Evolutionary conservation across 2,329 filamentous ascomycete genomes (phyloP), one percentile per base, ranked within the genome.

Genomic region (Stemphylium beticola): DNA sequence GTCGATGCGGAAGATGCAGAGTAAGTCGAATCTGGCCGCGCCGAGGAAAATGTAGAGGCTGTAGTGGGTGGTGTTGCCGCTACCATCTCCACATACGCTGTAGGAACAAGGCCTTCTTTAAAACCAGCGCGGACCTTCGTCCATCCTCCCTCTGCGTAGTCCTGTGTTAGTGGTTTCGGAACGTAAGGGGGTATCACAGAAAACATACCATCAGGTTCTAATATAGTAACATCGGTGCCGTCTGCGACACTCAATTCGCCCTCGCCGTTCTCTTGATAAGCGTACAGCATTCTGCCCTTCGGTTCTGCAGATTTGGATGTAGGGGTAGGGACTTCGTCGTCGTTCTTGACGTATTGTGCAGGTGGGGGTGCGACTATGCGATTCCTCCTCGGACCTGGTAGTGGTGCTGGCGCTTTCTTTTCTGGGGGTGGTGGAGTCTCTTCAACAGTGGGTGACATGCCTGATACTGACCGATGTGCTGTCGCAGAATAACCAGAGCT

Each of bases 321-420:
- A 36, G 69, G 63, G 9, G 62, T 55, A n/a, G 67, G 54, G 59
- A 69, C 77, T 77, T 65, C 85, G 17, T 71, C 76, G 4, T 88
- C 84, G 57, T 89, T 84, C 60, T 85, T 89, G 57, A 95, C 82
- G 69, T 96, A 98, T 29, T 90, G 84, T 6, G 87, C 72, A 4
- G 95, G 95, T 4, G 95, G 95, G 11, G 95, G 95, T 4, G 95
- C 95, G 57, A 97, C 84, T 29, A 98, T 82, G 20, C 93, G 83
- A 67, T 89, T 87, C 67, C 86, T 90, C 62, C 64, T 69, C 50
- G 58, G 66, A 12, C 64, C 69, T 7, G 61, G 57, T 22, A 61
- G 57, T 3, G 72, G 61, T n/a, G 66, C 55, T 12, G 65, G 57
- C 12, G 50, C 57, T 49, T 78, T 70, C 29, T 76, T 72, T 24